Evolutionary conservation across 495 filamentous ascomycete species (phyloP), one percentile per base, ranked within the genome.

Genomic region (Talaromyces wortmannii): DNA sequence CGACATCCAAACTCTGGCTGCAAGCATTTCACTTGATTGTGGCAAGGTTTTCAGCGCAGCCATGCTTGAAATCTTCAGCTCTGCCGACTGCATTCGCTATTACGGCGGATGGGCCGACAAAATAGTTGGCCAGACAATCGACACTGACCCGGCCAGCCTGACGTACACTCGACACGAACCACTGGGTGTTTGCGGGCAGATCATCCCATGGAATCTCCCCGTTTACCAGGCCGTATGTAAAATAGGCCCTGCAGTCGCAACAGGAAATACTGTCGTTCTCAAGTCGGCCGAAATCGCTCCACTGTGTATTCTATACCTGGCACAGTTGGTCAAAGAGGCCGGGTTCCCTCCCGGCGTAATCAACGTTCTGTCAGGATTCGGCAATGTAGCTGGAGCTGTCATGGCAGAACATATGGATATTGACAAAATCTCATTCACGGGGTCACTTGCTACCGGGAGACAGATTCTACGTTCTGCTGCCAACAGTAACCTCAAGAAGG

Each of bases 31-130:
- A 31, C 79, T 97, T 15, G 94, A 98, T 77, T 97, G 97, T 72
- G 94, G 94, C 65, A 98, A 98, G 83, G 83, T 88, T 57, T 71
- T 95, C 67, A 79, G 67, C 57, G 83, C 95, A 80, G 88, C 92
- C 64, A 86, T 86, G 71, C 82, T 78, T 52, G 94, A 98, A 61
- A 79, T 96, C 33, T 65, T 68, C 55, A 77, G 77, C 62, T 83
- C 80, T 29, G 78, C 81, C 46, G 82, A 78, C 54, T 82, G 77
- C 70, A 62, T 94, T 50, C 78, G 82, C 70, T 98, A 97, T 79
- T 98, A 97, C 64, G 94, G 84, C 68, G 94, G 94, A 53, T 98
- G 91, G 91, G 90, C 94, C 47, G 94, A 98, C 75, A 98, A 98
- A 86, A 86, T 65, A 86, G 89, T 52, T 91, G 89, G 89, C 83